A percentile compares a stretch with the other conserved stretches of the same genome.
phyloP scores from a whole-genome alignment of 140 eudicot genomes.

The Cichorium intybus region DNA sequence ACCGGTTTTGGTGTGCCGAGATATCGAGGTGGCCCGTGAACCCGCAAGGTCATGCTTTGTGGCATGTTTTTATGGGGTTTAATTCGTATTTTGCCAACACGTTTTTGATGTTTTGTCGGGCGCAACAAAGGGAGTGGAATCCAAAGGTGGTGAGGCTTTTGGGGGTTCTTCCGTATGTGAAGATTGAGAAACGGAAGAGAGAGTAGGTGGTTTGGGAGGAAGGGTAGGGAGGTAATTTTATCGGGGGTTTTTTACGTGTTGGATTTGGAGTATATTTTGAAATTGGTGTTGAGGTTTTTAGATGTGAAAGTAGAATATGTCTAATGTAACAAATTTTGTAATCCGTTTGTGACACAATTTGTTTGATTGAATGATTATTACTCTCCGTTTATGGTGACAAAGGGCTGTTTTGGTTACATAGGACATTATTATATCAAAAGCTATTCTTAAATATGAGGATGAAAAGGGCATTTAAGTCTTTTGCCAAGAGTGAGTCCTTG shows the following conservation, averaged over 20 bases:
- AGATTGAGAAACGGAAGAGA: constrained; percentile 63
- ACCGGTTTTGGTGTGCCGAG: constrained; percentile 54
- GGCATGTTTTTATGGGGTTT: constrained; percentile 88
- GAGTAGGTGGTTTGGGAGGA: constrained; percentile 38
- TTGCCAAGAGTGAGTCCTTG: background rate
- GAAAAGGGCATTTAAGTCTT: background rate
- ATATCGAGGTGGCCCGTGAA: constrained; percentile 61
- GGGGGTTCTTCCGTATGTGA: constrained; percentile 75
- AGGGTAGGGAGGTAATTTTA: background rate
- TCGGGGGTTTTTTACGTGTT: background rate
- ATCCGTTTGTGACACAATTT: constrained; percentile 15
- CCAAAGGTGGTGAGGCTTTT: constrained; percentile 56
- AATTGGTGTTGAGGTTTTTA: constrained; percentile 14
- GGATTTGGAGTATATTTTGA: constrained; percentile 21
- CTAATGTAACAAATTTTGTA: constrained; percentile 32
- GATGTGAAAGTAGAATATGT: constrained; percentile 30
- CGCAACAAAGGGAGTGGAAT: constrained; percentile 78
- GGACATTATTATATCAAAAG: too few relatives aligned
- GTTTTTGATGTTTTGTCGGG: constrained; percentile 93
- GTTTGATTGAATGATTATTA: constrained; percentile 16
- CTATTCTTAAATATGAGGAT: too few relatives aligned
- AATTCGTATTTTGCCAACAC: constrained; percentile 75
- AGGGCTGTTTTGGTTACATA: too few relatives aligned
- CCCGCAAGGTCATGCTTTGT: constrained; percentile 90
- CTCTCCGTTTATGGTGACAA: background rate